Base-by-base conservation (phyloP, 768 basidiomycete genomes). In the Calocera viscosa region DNA sequence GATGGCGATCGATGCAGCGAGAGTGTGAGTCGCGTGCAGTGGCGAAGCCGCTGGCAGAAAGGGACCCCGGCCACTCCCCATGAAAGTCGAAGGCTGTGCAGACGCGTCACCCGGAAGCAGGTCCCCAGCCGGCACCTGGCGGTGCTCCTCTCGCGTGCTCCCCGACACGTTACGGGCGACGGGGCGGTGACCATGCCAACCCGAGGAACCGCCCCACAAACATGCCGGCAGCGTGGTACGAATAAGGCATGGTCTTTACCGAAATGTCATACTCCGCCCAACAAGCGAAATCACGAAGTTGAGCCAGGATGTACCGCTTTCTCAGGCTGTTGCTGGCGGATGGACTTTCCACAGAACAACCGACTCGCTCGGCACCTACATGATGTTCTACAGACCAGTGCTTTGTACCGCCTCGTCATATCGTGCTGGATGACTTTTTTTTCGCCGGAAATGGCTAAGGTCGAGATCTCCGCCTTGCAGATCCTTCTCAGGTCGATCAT, bases 181-280 rank as follows among this genome's bases (percentile, higher is more conserved):
- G 53, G 30, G 53, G 53, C 53, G 30, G 53, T 60, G 53, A 60
- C 53, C 53, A 60, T 60, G 53, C 14, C 53, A 60, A 60, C 53
- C 53, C 53, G 53, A 32, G 3, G 5, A 16, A 19, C 26, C 22
- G 53, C 53, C 53, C 53, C 53, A 60, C 53, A 60, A 26, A 26
- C 24, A 28, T 22, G 30, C 53, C 26, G 26, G 16, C 11, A 22
- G 53, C 11, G 22, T 10, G 53, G 53, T 28, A 30, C 30, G 2
- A 11, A 22, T 26, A 16, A 28, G 7, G 24, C 24, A 10, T 32
- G 26, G 22, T 30, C 11, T 16, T 19, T 24, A 3, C 7, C 43
- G 43, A 19, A 47, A 47, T 17, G 19, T 3, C 43, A 17, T 19
- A 24, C 43, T 47, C 43, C 43, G 24, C 43, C 43, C 43, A 3